Base-by-base conservation (phyloP, 2,329 filamentous ascomycete species). In the Alternaria brassicae region DNA sequence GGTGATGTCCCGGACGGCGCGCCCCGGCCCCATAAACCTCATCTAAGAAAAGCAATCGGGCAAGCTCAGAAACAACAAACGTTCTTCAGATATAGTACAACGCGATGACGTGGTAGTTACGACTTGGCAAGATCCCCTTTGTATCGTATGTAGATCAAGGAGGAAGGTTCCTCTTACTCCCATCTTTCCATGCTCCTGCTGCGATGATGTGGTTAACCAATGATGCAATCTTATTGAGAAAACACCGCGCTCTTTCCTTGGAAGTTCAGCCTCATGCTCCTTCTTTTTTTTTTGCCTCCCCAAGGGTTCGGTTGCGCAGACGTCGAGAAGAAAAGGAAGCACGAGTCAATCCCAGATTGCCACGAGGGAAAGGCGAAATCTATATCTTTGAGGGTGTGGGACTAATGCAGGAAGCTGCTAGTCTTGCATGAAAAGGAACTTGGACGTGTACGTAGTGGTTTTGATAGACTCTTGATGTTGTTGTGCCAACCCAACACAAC, bases 261-360 rank as follows among this genome's bases (percentile, higher is more conserved):
- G 15, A 40, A 6, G 6, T 15, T 6, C 37, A 23, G 10, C 6
- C 6, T 15, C 2, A 5, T 2, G 44, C 17, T 36, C 28, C n/a
- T n/a, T 25, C 13, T 15, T 17, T 34, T 36, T 13, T 6, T 48
- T 47, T 36, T 25, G 19, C 15, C 15, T 34, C 19, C 19, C 30
- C 44, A 34, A 48, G 19, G 21, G 44, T 34, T 48, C 44, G 44
- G 44, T n/a, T 36, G 44, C 28, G 44, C 44, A 8, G 44, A 48
- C 19, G 44, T 30, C 44, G 44, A 34, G 17, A 32, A 8, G 30
- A 48, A 48, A 48, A 48, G 19, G 30, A 48, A 48, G 19, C 2
- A 47, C 23, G 19, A n/a, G 19, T 23, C 28, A 34, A 44, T 21
- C 15, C 40, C 27, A 25, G 27, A 15, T 25, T 44, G 44, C 44